Evolutionary conservation across 208 protist genomes (phyloP).

Genomic region (Trypanosoma boissoni): DNA sequence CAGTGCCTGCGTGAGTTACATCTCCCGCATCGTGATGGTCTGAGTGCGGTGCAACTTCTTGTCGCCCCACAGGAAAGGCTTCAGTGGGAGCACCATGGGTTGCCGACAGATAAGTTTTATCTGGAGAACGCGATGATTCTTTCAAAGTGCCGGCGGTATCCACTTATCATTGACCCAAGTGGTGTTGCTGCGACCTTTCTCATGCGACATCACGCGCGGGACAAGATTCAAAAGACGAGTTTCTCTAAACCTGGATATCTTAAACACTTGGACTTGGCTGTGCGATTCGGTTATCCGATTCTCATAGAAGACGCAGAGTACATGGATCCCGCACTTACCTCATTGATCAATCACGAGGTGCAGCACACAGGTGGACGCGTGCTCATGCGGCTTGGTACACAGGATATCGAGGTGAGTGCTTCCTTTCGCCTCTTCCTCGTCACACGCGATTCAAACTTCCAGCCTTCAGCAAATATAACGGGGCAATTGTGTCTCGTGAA

Average conservation of each 20-base stretch:
- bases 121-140: conserved; percentile 99
- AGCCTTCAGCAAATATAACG: conserved; percentile 95
- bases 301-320: conserved; percentile 99
- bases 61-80: conserved; percentile 91
- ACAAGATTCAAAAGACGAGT: conserved; percentile 92
- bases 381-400: conserved; percentile 94
- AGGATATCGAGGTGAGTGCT: conserved; percentile 98
- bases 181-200: conserved; percentile 95
- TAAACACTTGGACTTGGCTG: conserved; percentile 97
- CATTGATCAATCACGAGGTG: conserved; percentile 98
- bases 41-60: conserved; percentile 93
- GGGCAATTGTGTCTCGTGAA: conserved; percentile 98
- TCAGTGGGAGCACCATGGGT: conserved; percentile 90
- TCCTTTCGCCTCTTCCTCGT: conserved; percentile 97
- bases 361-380: conserved; percentile 92
- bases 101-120: conserved; percentile 97
- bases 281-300: conserved; percentile 98
- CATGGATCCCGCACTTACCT: conserved; percentile 98
- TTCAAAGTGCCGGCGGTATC: conserved; percentile 91
- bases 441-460: conserved; percentile 94
- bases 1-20: conserved; percentile 46
- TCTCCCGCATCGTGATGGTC: conserved; percentile 76
- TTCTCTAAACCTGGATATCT: conserved; percentile 97
- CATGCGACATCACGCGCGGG: conserved; percentile 63
- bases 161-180: conserved; percentile 98